Conservation (phyloP, 108 stramenopile species). For the Seminavis robusta region DNA sequence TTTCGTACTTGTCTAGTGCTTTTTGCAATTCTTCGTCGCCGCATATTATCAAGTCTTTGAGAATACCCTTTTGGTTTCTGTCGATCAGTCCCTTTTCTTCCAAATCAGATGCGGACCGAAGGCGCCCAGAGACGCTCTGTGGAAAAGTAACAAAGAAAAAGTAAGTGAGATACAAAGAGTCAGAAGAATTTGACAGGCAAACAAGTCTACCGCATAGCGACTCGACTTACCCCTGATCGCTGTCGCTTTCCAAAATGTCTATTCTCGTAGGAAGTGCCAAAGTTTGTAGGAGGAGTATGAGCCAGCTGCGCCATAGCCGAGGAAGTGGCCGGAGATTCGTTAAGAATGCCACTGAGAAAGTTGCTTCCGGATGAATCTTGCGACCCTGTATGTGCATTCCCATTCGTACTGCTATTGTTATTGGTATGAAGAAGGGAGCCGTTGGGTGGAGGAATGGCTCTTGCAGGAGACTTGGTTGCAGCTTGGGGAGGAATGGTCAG, state of each 20-base stretch:
- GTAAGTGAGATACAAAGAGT: background rate
- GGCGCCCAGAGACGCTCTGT: conserved; percentile 77
- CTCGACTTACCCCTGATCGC: conserved; percentile 68
- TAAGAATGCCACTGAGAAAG: conserved; percentile 6
- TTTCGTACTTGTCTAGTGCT: conserved; percentile 86
- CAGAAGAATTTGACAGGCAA: background rate
- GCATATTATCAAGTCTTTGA: conserved; percentile 88
- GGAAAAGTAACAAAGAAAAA: background rate
- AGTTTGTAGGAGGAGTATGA: conserved; percentile 70
- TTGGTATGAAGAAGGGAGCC: too few species aligned
- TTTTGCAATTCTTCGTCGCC: conserved; percentile 75
- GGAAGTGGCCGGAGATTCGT: background rate
- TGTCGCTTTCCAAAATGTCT: conserved; percentile 80
- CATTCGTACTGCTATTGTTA: too few species aligned
- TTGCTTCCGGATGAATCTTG: conserved; percentile 8
- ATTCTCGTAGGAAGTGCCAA: conserved; percentile 69
- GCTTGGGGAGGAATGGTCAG: too few species aligned
- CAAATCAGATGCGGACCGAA: conserved; percentile 78
- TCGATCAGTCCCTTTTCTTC: conserved; percentile 84
- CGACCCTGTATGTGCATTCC: too few species aligned
- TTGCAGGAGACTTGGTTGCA: too few species aligned
- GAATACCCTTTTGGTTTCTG: conserved; percentile 77
- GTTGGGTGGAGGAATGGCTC: too few species aligned
- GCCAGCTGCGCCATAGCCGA: too few species aligned
- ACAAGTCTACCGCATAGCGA: background rate